Evolutionary conservation across 148 eudicot genomes (phyloP), one percentile per base, ranked within the genome.

Genomic region (Rhododendron ferrugineum): DNA sequence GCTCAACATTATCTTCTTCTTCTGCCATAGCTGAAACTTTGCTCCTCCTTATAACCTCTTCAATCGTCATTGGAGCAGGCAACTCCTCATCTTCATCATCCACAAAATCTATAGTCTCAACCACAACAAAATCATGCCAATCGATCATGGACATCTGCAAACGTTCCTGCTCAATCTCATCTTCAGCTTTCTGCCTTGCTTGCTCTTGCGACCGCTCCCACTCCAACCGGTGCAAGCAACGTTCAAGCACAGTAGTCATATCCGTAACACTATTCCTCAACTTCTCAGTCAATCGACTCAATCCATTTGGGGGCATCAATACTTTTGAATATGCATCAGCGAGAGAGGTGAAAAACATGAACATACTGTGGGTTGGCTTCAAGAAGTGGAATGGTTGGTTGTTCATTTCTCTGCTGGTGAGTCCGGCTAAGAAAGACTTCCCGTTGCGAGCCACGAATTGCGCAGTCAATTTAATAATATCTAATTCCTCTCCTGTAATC

Each of bases 201-300:
- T 91, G 94, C 90, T 92, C 94, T 85, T 92, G 93, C 11, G 94
- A 91, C 22, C 91, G 91, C 44, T 92, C 94, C 93, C 94, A 92
- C 81, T 92, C 93, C 50, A 92, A 88, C 52, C 94, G 75, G 84
- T 92, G 94, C 87, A 92, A 83, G 86, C 94, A 92, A 50, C 94
- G 90, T 82, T 92, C 93, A 66, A 92, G 89, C 79, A 92, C 91
- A 52, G 89, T 86, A 72, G 94, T 92, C 30, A 89, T 89, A 79
- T 92, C 94, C 70, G 75, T 88, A 66, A 90, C 79, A 86, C 91
- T 92, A 88, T 90, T 92, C 82, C 82, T 87, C 76, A 92, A 77
- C 89, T 91, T 91, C 70, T 91, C 94, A 1, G 88, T 88, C 89
- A 91, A 40, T 40, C 6, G 44, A 40, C 8, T 40, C 44, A 40